Percentiles rank a stretch among this genome's conserved stretches.
phyloP scores from a whole-genome alignment of 768 basidiomycete genomes.

The Megacollybia marginata region DNA sequence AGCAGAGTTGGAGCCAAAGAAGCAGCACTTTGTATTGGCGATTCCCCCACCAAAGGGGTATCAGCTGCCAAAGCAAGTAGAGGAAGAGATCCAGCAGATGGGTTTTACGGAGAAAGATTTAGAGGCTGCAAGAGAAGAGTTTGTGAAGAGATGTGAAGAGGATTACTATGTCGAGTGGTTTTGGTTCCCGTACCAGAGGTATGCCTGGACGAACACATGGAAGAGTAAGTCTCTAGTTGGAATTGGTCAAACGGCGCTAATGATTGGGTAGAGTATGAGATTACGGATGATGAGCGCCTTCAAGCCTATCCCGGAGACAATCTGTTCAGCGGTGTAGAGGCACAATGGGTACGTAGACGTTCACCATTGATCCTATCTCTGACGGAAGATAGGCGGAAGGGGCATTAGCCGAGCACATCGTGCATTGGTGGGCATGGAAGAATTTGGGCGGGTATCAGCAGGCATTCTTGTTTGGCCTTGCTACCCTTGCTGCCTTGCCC shows the following conservation, averaged over 20 bases:
- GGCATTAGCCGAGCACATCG: not conserved
- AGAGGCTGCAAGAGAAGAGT: slow-evolving; percentile 13
- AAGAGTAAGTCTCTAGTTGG: not conserved
- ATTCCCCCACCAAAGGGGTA: slow-evolving; percentile 18
- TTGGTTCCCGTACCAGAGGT: slow-evolving; percentile 20
- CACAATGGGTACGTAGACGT: slow-evolving; percentile 1
- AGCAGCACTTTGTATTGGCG: slow-evolving; percentile 12
- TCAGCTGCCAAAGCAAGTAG: slow-evolving; percentile 10
- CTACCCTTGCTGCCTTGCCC: not conserved
- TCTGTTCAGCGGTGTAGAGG: not conserved
- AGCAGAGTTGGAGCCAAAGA: slow-evolving; percentile 15
- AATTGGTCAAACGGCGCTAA: not conserved
- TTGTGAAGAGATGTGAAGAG: slow-evolving; percentile 12
- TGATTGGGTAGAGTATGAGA: not conserved
- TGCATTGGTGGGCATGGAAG: not conserved
- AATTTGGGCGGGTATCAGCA: not conserved
- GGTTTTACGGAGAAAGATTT: slow-evolving; percentile 9
- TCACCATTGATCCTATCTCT: too few relatives aligned
- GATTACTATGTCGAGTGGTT: slow-evolving; percentile 22
- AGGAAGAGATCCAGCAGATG: slow-evolving; percentile 7
- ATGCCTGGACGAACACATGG: slow-evolving; percentile 21
- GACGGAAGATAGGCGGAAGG: not conserved
- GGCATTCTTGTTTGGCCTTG: not conserved
- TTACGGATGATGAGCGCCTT: not conserved
- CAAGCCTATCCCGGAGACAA: slow-evolving; percentile 6